phyloP scores from a whole-genome alignment of 345 rosid genomes.

The Eutrema japonicum region DNA sequence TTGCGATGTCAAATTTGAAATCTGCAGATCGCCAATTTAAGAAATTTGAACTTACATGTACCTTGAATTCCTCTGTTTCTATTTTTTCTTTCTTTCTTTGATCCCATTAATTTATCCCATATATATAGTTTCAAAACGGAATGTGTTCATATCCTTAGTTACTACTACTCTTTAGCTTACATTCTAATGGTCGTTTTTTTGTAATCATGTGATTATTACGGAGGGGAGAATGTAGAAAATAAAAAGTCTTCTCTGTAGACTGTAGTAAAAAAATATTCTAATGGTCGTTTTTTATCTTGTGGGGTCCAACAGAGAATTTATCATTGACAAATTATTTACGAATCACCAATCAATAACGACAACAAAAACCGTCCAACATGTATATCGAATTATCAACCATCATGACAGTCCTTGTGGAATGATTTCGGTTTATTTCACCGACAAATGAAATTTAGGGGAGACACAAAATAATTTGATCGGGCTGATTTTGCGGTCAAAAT shows the following conservation, averaged over 20 bases:
- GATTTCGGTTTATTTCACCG: slow-evolving; percentile 37
- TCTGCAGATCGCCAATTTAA: background rate
- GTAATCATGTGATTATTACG: background rate
- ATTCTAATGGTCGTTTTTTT: background rate
- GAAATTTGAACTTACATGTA: background rate
- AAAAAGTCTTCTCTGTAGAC: background rate
- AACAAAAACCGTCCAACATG: slow-evolving; percentile 34
- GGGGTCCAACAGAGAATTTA: slow-evolving; percentile 30
- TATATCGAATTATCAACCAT: slow-evolving; percentile 26
- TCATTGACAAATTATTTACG: slow-evolving; percentile 34
- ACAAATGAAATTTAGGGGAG: slow-evolving; percentile 16
- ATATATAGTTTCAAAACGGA: background rate
- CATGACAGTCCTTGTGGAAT: slow-evolving; percentile 40
- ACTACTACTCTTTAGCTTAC: no score
- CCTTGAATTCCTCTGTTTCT: background rate
- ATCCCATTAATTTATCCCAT: background rate
- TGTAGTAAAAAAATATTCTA: no score
- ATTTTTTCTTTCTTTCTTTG: background rate
- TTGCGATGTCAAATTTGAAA: background rate
- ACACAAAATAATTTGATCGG: background rate
- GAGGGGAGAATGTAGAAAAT: background rate
- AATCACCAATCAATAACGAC: slow-evolving; percentile 23
- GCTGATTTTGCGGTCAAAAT: slow-evolving; percentile 41
- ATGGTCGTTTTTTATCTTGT: no score
- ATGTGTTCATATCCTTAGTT: background rate